Conservation (phyloP, 164 flowering plant species). For the Annona squamosa region DNA sequence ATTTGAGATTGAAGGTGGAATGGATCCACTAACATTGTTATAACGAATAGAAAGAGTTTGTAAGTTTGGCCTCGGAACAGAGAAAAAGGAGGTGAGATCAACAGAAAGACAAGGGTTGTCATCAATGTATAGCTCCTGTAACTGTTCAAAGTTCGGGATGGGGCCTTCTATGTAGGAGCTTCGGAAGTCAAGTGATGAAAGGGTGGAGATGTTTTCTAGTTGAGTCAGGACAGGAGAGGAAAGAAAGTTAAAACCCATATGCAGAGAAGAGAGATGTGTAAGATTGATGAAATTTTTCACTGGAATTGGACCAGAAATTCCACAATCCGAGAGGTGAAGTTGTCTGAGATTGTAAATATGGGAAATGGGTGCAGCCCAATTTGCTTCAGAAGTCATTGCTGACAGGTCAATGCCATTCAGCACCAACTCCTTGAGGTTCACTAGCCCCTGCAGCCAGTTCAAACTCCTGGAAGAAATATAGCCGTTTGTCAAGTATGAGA, state of each 20-base stretch:
- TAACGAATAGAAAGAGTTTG: background rate
- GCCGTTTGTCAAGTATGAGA: slow-evolving; percentile 4
- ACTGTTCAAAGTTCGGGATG: slow-evolving; percentile 11
- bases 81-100: slow-evolving; percentile 10
- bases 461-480: slow-evolving; percentile 1
- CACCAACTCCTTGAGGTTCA: slow-evolving; percentile 12
- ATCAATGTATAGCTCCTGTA: slow-evolving; percentile 9
- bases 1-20: slow-evolving; percentile 12
- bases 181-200: slow-evolving; percentile 10
- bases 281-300: slow-evolving; percentile 9
- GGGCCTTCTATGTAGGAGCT: slow-evolving; percentile 7
- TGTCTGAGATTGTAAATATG: slow-evolving; percentile 6
- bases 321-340: slow-evolving; percentile 16
- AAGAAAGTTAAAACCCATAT: slow-evolving; percentile 14
- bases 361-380: slow-evolving; percentile 17
- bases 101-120: slow-evolving; percentile 6
- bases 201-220: slow-evolving; percentile 10
- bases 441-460: slow-evolving; percentile 12
- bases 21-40: slow-evolving; percentile 2
- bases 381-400: background rate
- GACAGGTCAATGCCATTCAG: slow-evolving; percentile 18
- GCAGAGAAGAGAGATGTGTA: slow-evolving; percentile 8
- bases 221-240: slow-evolving; percentile 10
- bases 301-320: slow-evolving; percentile 17
- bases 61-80: slow-evolving; percentile 2